A percentile compares a stretch with the other conserved stretches of the same genome.
These are phyloP conservation scores for Musa troglodytarum DNA, from an alignment of 176 grass and related monocot species.

Conservation along the genomic window DNA sequence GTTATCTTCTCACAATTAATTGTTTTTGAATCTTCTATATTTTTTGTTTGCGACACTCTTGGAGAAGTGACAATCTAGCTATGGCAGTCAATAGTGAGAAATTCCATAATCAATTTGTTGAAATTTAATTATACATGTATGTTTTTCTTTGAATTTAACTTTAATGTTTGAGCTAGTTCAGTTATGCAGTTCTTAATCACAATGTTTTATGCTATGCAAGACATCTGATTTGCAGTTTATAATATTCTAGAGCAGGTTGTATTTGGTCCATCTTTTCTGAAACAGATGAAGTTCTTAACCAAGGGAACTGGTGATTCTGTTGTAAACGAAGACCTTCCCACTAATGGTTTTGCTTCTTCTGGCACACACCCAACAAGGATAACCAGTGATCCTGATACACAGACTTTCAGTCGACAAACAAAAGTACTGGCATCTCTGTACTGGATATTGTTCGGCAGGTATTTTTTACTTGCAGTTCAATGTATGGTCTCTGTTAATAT, in stretches of 20 bases:
- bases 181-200: background rate
- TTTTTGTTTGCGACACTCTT: no score
- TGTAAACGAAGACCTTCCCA: slow-evolving; percentile 9
- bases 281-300: slow-evolving; percentile 41
- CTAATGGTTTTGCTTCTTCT: background rate
- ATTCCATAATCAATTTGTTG: background rate
- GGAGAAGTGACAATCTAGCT: no score
- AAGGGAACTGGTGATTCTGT: slow-evolving; percentile 26
- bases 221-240: background rate
- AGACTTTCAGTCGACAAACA: slow-evolving; percentile 64
- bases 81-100: background rate
- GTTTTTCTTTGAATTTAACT: background rate
- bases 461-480: background rate
- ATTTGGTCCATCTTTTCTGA: slow-evolving; percentile 25
- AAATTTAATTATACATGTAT: background rate
- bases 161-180: background rate
- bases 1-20: no score
- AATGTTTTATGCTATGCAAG: background rate
- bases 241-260: slow-evolving; percentile 19
- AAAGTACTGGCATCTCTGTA: slow-evolving; percentile 39
- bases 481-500: slow-evolving; percentile 1
- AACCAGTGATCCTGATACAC: slow-evolving; percentile 51
- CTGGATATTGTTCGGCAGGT: slow-evolving; percentile 42
- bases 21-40: no score
- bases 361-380: slow-evolving; percentile 19